phyloP scores from a whole-genome alignment of 2,329 filamentous ascomycete species.

The Arthrobotrys conoides region DNA sequence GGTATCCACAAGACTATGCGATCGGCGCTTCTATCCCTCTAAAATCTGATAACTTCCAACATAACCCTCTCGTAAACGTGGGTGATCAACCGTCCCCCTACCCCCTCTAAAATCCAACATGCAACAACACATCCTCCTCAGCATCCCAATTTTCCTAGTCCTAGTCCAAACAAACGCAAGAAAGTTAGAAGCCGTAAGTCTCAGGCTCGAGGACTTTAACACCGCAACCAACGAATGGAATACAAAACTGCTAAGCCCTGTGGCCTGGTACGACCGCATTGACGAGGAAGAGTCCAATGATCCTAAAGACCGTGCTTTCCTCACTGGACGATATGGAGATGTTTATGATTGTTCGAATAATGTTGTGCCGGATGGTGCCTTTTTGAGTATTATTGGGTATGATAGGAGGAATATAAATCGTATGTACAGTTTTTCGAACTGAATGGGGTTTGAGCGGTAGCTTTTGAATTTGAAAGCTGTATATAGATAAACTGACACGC shows the following conservation, averaged over 20 bases:
- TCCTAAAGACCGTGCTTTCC: background rate
- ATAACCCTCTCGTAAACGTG: background rate
- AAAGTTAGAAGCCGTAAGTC: constrained; percentile 30
- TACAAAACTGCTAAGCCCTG: background rate
- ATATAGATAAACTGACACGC: background rate
- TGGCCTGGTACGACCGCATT: constrained; percentile 42
- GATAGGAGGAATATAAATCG: constrained; percentile 35
- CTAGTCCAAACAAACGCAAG: constrained; percentile 5
- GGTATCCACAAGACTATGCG: background rate
- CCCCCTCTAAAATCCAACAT: constrained; percentile 42
- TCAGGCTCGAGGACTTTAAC: background rate
- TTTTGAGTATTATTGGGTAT: constrained; percentile 22
- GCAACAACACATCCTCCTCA: constrained; percentile 36
- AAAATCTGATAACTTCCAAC: background rate
- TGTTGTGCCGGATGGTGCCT: constrained; percentile 9
- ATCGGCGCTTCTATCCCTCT: background rate
- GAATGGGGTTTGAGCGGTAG: too few species aligned
- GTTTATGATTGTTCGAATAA: constrained; percentile 36
- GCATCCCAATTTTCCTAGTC: background rate
- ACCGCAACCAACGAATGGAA: background rate
- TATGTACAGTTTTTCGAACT: constrained; percentile 6
- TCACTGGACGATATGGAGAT: constrained; percentile 3
- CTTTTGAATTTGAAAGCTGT: too few species aligned
- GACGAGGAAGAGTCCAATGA: constrained; percentile 18
- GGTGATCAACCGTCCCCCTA: background rate